phyloP scores from a whole-genome alignment of 129 eudicot species.

The Logfia minima region DNA sequence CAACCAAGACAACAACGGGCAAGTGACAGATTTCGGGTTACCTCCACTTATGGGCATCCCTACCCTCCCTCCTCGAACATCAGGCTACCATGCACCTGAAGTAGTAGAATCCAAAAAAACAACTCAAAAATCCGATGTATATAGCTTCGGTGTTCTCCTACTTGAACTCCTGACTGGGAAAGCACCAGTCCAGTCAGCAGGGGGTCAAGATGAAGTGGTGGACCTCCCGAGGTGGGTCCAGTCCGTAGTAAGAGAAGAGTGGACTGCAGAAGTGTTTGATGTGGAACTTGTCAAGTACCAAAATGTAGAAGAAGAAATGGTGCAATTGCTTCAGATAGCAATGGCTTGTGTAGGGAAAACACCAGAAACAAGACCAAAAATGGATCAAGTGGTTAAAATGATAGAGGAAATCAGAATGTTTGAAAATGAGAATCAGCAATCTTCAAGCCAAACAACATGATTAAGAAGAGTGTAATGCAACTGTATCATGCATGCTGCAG shows the following conservation, averaged over 20 bases:
- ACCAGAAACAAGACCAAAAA: slow-evolving; percentile 70
- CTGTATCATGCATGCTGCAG: background rate
- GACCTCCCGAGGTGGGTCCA: slow-evolving; percentile 96
- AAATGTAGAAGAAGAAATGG: slow-evolving; percentile 80
- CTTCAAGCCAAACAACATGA: slow-evolving; percentile 43
- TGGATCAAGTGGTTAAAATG: slow-evolving; percentile 75
- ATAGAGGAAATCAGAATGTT: slow-evolving; percentile 55
- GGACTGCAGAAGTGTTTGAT: slow-evolving; percentile 96
- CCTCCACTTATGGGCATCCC: slow-evolving; percentile 65
- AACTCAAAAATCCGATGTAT: slow-evolving; percentile 74
- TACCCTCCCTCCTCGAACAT: slow-evolving; percentile 46
- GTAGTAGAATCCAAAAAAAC: slow-evolving; percentile 49
- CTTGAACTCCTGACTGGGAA: slow-evolving; percentile 88
- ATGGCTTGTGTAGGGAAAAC: slow-evolving; percentile 71
- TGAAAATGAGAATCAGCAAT: slow-evolving; percentile 40
- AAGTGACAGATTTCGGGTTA: slow-evolving; percentile 72
- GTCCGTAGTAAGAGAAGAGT: slow-evolving; percentile 84
- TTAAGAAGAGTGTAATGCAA: slow-evolving; percentile 7
- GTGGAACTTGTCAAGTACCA: slow-evolving; percentile 54
- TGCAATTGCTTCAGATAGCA: slow-evolving; percentile 91
- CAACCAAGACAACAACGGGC: slow-evolving; percentile 53
- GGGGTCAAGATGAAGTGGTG: slow-evolving; percentile 60
- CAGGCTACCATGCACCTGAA: slow-evolving; percentile 89
- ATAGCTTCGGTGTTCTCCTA: slow-evolving; percentile 82
- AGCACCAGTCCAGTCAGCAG: slow-evolving; percentile 59